Percentiles rank a stretch among this genome's conserved stretches.
Conservation (phyloP, 768 basidiomycete species). For the Suillus weaverae region DNA sequence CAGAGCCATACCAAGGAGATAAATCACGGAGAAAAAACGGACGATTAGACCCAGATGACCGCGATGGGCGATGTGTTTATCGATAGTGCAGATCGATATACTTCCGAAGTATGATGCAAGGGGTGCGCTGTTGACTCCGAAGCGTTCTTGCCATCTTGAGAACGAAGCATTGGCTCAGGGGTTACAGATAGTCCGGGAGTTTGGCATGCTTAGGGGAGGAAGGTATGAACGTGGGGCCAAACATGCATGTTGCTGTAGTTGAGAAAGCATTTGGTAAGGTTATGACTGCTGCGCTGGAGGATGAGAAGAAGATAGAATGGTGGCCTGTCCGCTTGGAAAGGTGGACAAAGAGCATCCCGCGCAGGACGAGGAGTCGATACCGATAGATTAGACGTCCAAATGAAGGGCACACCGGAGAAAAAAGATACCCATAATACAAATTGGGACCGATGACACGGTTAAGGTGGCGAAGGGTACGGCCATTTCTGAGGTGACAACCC, state of each 20-base stretch:
- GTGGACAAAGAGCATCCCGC: neutral
- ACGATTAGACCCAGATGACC: neutral
- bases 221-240: neutral
- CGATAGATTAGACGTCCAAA: neutral
- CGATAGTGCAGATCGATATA: conserved; percentile 11
- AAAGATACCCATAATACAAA: neutral
- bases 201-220: neutral
- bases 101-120: conserved; percentile 1
- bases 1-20: neutral
- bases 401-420: neutral
- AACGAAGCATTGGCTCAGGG: neutral
- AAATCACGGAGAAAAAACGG: neutral
- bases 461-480: neutral
- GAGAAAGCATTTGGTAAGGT: neutral
- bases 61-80: conserved; percentile 11
- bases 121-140: neutral
- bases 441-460: neutral
- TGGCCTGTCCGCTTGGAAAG: neutral
- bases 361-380: neutral
- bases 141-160: neutral
- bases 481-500: conserved; percentile 1
- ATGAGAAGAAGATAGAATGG: neutral
- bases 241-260: neutral
- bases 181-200: neutral
- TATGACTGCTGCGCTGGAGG: neutral